phyloP scores from a whole-genome alignment of 805 yeast species.

The Pichia insulana region DNA sequence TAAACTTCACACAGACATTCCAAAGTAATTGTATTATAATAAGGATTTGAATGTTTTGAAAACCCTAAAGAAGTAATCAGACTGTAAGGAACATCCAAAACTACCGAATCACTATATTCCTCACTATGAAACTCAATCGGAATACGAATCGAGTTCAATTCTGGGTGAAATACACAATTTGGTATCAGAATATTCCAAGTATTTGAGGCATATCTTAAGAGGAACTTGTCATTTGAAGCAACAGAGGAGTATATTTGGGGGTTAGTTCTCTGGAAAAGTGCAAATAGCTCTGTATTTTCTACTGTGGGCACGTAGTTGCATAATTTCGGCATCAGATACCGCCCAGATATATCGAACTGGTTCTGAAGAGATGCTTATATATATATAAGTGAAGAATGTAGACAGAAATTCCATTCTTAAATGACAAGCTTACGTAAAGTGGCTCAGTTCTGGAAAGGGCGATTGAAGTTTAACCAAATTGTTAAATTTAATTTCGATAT shows the following conservation, averaged over 20 bases:
- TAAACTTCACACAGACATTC: constrained; percentile 18
- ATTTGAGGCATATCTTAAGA: constrained; percentile 18
- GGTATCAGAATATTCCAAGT: constrained; percentile 14
- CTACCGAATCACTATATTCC: neutral
- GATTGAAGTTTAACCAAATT: no score
- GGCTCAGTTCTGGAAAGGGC: no score
- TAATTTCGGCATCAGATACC: neutral
- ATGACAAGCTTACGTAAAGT: no score
- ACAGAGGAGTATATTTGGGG: constrained; percentile 18
- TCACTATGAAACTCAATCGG: constrained; percentile 3
- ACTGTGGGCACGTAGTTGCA: constrained; percentile 20
- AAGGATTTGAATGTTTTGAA: neutral
- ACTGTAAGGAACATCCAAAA: constrained; percentile 6
- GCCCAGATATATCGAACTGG: neutral
- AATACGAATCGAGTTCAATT: constrained; percentile 2
- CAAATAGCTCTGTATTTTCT: constrained; percentile 23
- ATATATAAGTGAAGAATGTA: no score
- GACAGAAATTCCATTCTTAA: no score
- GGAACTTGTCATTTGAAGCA: constrained; percentile 10
- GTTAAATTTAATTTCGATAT: no score
- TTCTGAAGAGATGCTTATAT: no score
- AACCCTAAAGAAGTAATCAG: constrained; percentile 1
- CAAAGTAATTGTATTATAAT: constrained; percentile 6
- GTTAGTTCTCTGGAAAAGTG: constrained; percentile 17
- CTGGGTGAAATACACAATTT: constrained; percentile 7